Evolutionary conservation across 805 yeast genomes (phyloP).

Genomic region (Candida michaelii): DNA sequence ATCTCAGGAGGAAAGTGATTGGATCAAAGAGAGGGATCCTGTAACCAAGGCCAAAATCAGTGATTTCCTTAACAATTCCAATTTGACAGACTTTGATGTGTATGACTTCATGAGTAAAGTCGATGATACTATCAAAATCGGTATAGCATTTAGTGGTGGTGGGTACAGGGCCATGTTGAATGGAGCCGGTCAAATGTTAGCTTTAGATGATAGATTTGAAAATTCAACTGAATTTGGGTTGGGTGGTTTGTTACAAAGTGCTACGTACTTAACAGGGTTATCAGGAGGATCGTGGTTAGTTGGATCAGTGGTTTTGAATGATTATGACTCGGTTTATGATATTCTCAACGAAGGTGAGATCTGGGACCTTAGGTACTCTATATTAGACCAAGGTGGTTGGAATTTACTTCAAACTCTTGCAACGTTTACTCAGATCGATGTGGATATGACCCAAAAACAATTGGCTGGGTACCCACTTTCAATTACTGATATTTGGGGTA

Average conservation of each 20-base stretch:
- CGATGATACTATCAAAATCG: slow-evolving; percentile 31
- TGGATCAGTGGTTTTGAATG: slow-evolving; percentile 59
- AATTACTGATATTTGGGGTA: slow-evolving; percentile 44
- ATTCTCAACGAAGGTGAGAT: slow-evolving; percentile 25
- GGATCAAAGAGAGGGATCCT: slow-evolving; percentile 51
- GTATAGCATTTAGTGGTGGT: slow-evolving; percentile 50
- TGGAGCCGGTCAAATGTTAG: slow-evolving; percentile 85
- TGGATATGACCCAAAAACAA: slow-evolving; percentile 29
- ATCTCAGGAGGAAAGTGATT: slow-evolving; percentile 47
- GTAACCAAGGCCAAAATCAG: slow-evolving; percentile 46
- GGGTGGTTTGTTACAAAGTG: slow-evolving; percentile 73
- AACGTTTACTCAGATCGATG: slow-evolving; percentile 28
- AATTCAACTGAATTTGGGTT: slow-evolving; percentile 55
- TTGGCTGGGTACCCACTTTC: slow-evolving; percentile 37
- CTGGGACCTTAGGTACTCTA: slow-evolving; percentile 56
- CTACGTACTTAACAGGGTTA: slow-evolving; percentile 74
- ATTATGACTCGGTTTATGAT: slow-evolving; percentile 52
- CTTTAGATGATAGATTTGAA: slow-evolving; percentile 69
- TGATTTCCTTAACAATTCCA: slow-evolving; percentile 45
- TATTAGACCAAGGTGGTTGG: slow-evolving; percentile 64
- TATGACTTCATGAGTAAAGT: slow-evolving; percentile 31
- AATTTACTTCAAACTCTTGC: slow-evolving; percentile 65
- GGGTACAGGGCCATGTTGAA: slow-evolving; percentile 85
- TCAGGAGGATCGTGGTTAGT: slow-evolving; percentile 66
- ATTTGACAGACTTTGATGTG: slow-evolving; percentile 49